Evolutionary conservation across 1,284 basidiomycete species (phyloP), one percentile per base, ranked within the genome.

Genomic region (Chondrostereum purpureum): DNA sequence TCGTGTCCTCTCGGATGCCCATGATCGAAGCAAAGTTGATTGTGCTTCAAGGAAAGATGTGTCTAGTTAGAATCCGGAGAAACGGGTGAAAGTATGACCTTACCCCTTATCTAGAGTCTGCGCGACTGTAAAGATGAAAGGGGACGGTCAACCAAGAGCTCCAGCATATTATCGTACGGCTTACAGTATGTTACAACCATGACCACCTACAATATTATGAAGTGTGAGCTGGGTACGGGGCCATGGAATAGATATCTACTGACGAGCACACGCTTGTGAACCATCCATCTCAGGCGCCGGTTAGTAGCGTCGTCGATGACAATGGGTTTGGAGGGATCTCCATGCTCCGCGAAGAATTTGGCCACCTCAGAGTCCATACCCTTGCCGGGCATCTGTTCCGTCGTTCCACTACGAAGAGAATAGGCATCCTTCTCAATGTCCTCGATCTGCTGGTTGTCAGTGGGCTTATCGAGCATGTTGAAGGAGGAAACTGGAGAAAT

Each of bases 21-120:
- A 77, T 78, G 50, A 78, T 78, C 19, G 73, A 72, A 5, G 75
- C 73, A 53, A 77, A 75, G 48, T 70, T 74, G 42, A 76, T 63
- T 11, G 73, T 75, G 45, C 70, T 71, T 36, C 3, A 14, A 6
- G 13, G 37, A 23, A n/a, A 35, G 24, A 31, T 13, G 10, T 43
- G 21, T 13, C 34, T 27, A 6, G 19, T 33, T 16, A 10, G 16
- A 36, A 6, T 34, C 33, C 24, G 37, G 11, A 34, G 22, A 12
- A 23, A 21, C 6, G 3, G 19, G 2, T 45, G n/a, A n/a, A 35
- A 12, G 13, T 24, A 13, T 27, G 16, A 44, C n/a, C 49, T 43
- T 35, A 70, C 68, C 70, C 70, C 58, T 77, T 77, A 57, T 77
- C 75, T 44, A 77, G 57, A 8, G 70, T 67, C 54, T 78, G 75